Evolutionary conservation across 2,329 filamentous ascomycete species (phyloP).

Genomic region (Colletotrichum caudatum): DNA sequence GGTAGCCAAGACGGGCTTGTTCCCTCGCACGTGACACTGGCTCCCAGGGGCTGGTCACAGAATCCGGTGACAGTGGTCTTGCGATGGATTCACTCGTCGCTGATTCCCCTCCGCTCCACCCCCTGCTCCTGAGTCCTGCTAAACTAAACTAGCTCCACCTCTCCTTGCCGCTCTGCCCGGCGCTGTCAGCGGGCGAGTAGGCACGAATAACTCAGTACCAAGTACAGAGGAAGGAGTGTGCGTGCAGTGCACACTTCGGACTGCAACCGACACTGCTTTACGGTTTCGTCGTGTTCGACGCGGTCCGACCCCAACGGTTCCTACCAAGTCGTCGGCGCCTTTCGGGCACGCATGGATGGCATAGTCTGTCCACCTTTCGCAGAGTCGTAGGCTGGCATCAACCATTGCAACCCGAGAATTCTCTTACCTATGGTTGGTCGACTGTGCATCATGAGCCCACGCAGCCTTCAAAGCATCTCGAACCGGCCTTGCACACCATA

Average conservation of each 20-base stretch:
- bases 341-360: not conserved
- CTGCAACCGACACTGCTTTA: conserved; percentile 26
- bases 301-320: conserved; percentile 19
- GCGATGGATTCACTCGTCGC: conserved; percentile 32
- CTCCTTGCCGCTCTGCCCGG: conserved; percentile 22
- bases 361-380: not conserved
- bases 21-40: conserved; percentile 29
- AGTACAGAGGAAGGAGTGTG: not conserved
- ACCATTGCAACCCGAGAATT: not conserved
- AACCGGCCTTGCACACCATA: conserved; percentile 17
- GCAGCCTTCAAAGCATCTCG: conserved; percentile 12
- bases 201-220: not conserved
- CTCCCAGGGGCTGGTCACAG: conserved; percentile 8
- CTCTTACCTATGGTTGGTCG: not conserved
- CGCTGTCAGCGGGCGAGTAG: not conserved
- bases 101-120: not conserved
- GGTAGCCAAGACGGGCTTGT: conserved; percentile 13
- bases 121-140: not conserved
- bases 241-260: conserved; percentile 10
- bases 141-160: conserved; percentile 7
- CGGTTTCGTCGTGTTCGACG: conserved; percentile 29
- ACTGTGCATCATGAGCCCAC: not conserved
- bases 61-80: conserved; percentile 27
- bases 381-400: too few species aligned
- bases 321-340: not conserved